phyloP scores from a whole-genome alignment of 1,284 basidiomycete species.

The Peniophora sp. region DNA sequence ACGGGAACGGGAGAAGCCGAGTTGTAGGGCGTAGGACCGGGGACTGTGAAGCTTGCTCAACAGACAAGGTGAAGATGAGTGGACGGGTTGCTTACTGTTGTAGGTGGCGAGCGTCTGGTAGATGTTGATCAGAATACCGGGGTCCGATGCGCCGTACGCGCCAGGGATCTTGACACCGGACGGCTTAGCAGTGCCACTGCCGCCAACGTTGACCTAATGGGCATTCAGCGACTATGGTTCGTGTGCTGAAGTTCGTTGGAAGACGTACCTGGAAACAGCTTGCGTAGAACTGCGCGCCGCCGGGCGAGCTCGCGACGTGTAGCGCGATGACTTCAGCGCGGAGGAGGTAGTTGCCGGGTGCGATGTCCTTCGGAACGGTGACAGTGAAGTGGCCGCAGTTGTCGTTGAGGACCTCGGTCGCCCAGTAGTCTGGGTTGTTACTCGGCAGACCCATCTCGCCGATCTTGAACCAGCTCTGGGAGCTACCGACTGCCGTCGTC shows the following conservation, averaged over 20 bases:
- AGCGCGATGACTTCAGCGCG: constrained; percentile 47
- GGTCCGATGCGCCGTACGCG: constrained; percentile 24
- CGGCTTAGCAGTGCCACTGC: constrained; percentile 32
- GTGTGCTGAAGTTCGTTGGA: not conserved
- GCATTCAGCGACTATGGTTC: no score
- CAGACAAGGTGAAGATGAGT: not conserved
- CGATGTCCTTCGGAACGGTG: constrained; percentile 36
- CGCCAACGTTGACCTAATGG: constrained; percentile 34
- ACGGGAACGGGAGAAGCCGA: constrained; percentile 21
- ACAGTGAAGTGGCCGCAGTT: constrained; percentile 48
- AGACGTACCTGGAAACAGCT: not conserved
- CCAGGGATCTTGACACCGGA: constrained; percentile 39
- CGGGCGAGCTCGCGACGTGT: constrained; percentile 33
- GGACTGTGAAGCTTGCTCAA: constrained; percentile 25
- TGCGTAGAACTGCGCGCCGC: constrained; percentile 34
- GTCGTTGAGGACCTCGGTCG: constrained; percentile 23
- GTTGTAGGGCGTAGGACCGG: constrained; percentile 30
- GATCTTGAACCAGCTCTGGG: constrained; percentile 45
- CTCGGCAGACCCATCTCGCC: constrained; percentile 39
- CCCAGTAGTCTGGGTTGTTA: constrained; percentile 40
- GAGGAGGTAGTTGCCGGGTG: constrained; percentile 42
- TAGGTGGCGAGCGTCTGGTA: constrained; percentile 30
- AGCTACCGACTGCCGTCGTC: constrained; percentile 32
- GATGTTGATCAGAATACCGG: constrained; percentile 31
- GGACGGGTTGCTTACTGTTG: constrained; percentile 18